phyloP scores from a whole-genome alignment of 192 early-diverging fungal genomes.

The Entophlyctis luteolus region DNA sequence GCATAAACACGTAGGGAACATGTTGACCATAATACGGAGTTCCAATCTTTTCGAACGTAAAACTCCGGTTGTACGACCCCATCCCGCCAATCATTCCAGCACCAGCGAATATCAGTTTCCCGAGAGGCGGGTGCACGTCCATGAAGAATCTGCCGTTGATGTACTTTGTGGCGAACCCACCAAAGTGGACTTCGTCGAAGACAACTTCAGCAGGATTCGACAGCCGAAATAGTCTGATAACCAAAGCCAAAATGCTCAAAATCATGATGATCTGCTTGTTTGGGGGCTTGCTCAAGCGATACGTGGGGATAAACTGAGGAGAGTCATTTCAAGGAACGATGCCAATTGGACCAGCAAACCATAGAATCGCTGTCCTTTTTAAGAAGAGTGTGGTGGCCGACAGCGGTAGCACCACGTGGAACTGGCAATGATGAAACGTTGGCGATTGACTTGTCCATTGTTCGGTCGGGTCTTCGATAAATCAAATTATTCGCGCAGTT shows the following conservation, averaged over 20 bases:
- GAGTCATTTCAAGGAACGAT: too few relatives aligned
- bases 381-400: too few relatives aligned
- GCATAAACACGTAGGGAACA: slow-evolving; percentile 88
- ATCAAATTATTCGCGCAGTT: too few relatives aligned
- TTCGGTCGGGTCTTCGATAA: too few relatives aligned
- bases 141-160: slow-evolving; percentile 50
- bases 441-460: too few relatives aligned
- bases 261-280: slow-evolving; percentile 18
- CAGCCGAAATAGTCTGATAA: slow-evolving; percentile 41
- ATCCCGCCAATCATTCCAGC: slow-evolving; percentile 37
- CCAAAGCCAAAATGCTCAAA: slow-evolving; percentile 30
- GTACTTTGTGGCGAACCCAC: slow-evolving; percentile 44
- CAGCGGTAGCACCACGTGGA: too few relatives aligned
- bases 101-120: slow-evolving; percentile 41
- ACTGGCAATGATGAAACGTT: too few relatives aligned
- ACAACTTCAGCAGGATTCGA: slow-evolving; percentile 43
- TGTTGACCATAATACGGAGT: slow-evolving; percentile 74
- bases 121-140: slow-evolving; percentile 55
- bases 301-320: too few relatives aligned
- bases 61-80: slow-evolving; percentile 38
- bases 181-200: slow-evolving; percentile 53
- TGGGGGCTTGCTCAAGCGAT: too few relatives aligned
- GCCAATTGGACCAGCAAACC: too few relatives aligned
- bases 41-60: slow-evolving; percentile 72
- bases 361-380: too few relatives aligned